Evolutionary conservation across 176 grass and related monocot species (phyloP).

Genomic region (Leersia perrieri): DNA sequence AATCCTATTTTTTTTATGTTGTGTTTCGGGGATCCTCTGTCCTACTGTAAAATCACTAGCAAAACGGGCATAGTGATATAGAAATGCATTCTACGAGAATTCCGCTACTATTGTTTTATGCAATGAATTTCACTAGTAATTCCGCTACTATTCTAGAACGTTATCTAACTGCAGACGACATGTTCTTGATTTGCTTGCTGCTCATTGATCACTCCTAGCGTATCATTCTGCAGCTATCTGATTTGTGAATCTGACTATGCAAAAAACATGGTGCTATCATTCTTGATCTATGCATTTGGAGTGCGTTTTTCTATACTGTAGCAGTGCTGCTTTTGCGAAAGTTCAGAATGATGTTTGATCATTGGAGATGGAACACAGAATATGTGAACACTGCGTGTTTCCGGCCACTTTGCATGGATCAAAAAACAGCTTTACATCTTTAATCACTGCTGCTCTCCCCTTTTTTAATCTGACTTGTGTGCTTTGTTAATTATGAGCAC

Average conservation of each 20-base stretch:
- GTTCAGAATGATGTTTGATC: constrained; percentile 48
- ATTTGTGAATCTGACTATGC: not conserved
- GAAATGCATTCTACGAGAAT: not conserved
- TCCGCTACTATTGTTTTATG: not conserved
- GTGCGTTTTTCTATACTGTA: not conserved
- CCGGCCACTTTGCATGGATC: constrained; percentile 13
- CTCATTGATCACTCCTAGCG: not conserved
- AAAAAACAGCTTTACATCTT: constrained; percentile 42
- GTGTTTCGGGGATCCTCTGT: too few relatives aligned
- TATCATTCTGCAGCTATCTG: not conserved
- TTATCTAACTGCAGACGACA: not conserved
- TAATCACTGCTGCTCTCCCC: not conserved
- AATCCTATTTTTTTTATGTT: too few relatives aligned
- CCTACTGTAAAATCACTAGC: too few relatives aligned
- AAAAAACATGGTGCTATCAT: constrained; percentile 28
- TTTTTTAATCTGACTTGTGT: constrained; percentile 1
- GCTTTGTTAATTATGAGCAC: constrained; percentile 32
- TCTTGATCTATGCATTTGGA: constrained; percentile 23
- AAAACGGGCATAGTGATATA: too few relatives aligned
- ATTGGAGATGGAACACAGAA: constrained; percentile 39
- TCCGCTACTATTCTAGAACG: too few relatives aligned
- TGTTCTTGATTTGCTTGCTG: not conserved
- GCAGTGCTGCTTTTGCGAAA: constrained; percentile 23
- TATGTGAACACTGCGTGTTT: constrained; percentile 5
- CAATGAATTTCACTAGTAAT: too few relatives aligned